Evolutionary conservation across 257 asterid genomes (phyloP).

Genomic region (Solanum gracilifrons): DNA sequence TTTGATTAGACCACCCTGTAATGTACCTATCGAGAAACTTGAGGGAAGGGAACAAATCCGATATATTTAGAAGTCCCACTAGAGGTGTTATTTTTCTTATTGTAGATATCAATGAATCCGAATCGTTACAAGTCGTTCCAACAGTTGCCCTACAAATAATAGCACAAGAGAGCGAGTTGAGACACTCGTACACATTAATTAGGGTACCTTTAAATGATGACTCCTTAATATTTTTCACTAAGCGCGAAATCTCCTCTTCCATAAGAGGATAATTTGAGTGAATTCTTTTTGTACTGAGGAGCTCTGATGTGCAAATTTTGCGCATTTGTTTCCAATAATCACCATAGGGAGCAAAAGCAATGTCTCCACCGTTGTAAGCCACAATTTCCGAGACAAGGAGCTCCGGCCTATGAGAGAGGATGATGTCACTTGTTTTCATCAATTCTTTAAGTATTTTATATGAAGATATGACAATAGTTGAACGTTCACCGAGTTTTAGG

Average conservation of each 20-base stretch:
- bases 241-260: conserved; percentile 2
- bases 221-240: not conserved
- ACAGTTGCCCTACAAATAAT: conserved; percentile 18
- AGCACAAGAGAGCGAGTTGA: not conserved
- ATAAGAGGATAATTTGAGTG: conserved; percentile 9
- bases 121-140: conserved; percentile 11
- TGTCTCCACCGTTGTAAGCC: conserved; percentile 9
- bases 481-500: conserved; percentile 19
- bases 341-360: conserved; percentile 21
- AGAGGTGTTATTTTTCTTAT: not conserved
- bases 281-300: conserved; percentile 15
- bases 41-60: conserved; percentile 24
- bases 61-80: conserved; percentile 12
- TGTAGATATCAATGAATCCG: not conserved
- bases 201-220: not conserved
- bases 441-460: conserved; percentile 9
- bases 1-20: not conserved
- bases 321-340: conserved; percentile 29
- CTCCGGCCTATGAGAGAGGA: conserved; percentile 17
- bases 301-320: conserved; percentile 21
- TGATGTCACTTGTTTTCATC: conserved; percentile 14
- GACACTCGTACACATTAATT: not conserved
- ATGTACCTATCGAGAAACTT: conserved; percentile 1
- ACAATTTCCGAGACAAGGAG: conserved; percentile 10
- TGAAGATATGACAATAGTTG: conserved; percentile 23